Conservation (phyloP, 164 flowering plant species). For the Buxus sempervirens region DNA sequence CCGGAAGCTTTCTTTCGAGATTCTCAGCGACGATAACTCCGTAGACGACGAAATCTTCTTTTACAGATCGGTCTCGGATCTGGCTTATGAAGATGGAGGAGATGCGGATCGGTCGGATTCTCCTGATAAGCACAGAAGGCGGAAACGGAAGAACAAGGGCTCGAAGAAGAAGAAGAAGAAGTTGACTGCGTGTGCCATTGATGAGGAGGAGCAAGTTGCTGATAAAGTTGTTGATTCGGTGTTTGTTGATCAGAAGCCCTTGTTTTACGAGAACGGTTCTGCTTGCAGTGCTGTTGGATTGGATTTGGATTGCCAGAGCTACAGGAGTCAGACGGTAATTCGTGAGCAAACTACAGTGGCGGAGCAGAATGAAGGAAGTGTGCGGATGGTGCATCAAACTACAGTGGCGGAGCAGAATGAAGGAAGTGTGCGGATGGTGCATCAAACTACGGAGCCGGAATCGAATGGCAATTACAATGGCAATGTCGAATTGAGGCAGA, state of each 20-base stretch:
- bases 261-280: constrained; percentile 1
- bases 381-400: constrained; percentile 14
- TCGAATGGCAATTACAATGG: constrained; percentile 16
- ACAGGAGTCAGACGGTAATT: constrained; percentile 10
- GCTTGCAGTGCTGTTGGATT: constrained; percentile 10
- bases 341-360: constrained; percentile 18
- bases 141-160: constrained; percentile 31
- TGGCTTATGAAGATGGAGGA: constrained; percentile 6
- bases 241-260: constrained; percentile 8
- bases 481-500: constrained; percentile 60
- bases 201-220: constrained; percentile 24
- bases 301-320: constrained; percentile 13
- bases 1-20: no score
- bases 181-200: constrained; percentile 9
- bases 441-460: constrained; percentile 16
- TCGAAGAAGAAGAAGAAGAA: constrained; percentile 34
- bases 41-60: not conserved
- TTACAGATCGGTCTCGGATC: constrained; percentile 38
- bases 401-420: constrained; percentile 22
- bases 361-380: constrained; percentile 23
- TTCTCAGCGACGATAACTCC: no score
- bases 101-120: not conserved
- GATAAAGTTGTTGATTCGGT: constrained; percentile 14
- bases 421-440: constrained; percentile 19
- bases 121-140: constrained; percentile 19